Base-by-base conservation (phyloP, 2,329 filamentous ascomycete species). In the Arthrobotrys pseudoclavata region DNA sequence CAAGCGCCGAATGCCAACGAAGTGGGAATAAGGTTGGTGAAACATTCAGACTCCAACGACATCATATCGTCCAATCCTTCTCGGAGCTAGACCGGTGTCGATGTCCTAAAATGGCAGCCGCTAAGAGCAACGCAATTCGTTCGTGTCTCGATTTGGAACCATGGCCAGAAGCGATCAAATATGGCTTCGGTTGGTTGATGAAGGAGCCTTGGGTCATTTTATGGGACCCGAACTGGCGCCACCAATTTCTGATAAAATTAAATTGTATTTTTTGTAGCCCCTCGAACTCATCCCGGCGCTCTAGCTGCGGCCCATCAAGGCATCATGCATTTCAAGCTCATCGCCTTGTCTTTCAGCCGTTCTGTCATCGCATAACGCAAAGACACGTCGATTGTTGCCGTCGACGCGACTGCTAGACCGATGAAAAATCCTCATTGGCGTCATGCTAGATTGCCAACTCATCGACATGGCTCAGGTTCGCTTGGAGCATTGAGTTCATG, bases 191-290 rank as follows among this genome's bases (percentile, higher is more conserved):
- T 76, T 76, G 72, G 63, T 76, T 76, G 66, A 22, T 61, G 66
- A 76, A 66, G 66, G 60, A 60, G 55, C 57, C 53, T 69, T 69
- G 63, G 57, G 24, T 60, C 31, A 15, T 24, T 57, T 52, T 69
- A 66, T 76, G 72, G 72, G 67, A 68, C 72, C 50, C 18, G 55
- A 70, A 55, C 64, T 70, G 60, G 34, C 72, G 72, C 72, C 72
- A 76, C 72, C 60, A 76, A 76, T 76, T 76, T 76, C 71, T 57
- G 64, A 47, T 63, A 48, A 76, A 70, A 76, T 76, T 76, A 67
- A 68, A 55, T 47, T 22, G 22, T 40, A 34, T 29, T 22, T 57
- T 69, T 60, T 42, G 40, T 64, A 34, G 20, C 63, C 63, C 62
- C 71, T 40, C 24, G 26, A 45, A 53, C 12, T 29, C 26, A 18